Base-by-base conservation (phyloP, 2,329 filamentous ascomycete species). In the Davidsoniella australis region DNA sequence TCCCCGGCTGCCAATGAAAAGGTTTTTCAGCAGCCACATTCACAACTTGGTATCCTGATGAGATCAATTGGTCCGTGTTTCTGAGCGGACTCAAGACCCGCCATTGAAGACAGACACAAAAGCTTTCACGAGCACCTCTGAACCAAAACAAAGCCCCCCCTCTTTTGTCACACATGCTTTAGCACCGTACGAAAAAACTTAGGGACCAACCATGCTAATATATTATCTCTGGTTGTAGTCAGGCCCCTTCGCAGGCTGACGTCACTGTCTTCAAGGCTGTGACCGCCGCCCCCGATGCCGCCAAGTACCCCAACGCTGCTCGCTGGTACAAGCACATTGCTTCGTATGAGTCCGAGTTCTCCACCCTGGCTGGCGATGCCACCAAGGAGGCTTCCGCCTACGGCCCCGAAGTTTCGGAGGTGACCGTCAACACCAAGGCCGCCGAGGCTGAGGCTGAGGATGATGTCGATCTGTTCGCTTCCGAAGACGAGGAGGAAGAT, bases 291-390 rank as follows among this genome's bases (percentile, higher is more conserved):
- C 91, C 91, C 60, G 79, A 82, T 58, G 76, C 82, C 61, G 73
- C 75, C 67, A 94, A 94, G 75, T 94, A 83, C 80, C 87, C 89
- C 62, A 75, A 94, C 72, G 87, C 83, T 63, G 86, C 85, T 64
- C 83, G 91, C 68, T 98, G 91, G 91, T 95, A 94, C 80, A 94
- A 93, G 79, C 89, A 98, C 79, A 85, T 95, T 64, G 78, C 84
- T 66, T 83, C 84, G 60, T 94, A 85, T 73, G 81, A 93, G 76
- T 75, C 82, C 58, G 89, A 96, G 69, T 96, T 96, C 73, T 74
- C 82, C 61, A 83, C 80, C 57, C 84, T 98, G 47, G 77, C 86
- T 53, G 91, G 91, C 67, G 89, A 96, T 71, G 78, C 88, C 60
- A 82, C 83, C 67, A 87, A 91, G 75, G 74, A 82, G 58, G 85